Conservation (phyloP, 345 rosid genomes). For the Pelargonium nanum region DNA sequence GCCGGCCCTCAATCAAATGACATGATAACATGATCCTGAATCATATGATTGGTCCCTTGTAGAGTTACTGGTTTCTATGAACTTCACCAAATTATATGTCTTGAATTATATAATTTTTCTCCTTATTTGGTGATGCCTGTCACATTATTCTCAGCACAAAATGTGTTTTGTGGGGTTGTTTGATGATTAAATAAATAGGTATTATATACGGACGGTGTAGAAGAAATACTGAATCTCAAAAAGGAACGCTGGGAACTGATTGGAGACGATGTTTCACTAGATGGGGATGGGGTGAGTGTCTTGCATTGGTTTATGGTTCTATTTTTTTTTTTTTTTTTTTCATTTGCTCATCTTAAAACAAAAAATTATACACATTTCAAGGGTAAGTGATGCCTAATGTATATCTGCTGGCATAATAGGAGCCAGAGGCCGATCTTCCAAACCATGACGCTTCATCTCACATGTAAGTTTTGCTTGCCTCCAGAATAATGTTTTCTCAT, state of each 20-base stretch:
- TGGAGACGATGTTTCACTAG: slow-evolving; percentile 16
- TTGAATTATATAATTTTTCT: not conserved
- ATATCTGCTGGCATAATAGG: slow-evolving; percentile 25
- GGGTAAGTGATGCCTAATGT: not conserved
- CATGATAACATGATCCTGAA: not conserved
- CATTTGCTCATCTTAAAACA: slow-evolving; percentile 4
- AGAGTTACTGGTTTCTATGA: not conserved
- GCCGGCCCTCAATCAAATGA: no score
- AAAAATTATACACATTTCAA: not conserved
- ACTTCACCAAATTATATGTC: no score
- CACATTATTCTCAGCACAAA: slow-evolving; percentile 5
- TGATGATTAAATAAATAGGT: slow-evolving; percentile 29
- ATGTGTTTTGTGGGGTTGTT: slow-evolving; percentile 2
- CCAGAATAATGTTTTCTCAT: no score
- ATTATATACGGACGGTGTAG: slow-evolving; percentile 58
- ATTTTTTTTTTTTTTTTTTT: no score
- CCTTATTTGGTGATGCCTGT: not conserved
- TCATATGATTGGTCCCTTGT: not conserved
- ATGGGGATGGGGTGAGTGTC: slow-evolving; percentile 21
- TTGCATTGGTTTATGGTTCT: slow-evolving; percentile 9
- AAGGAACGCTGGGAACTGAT: slow-evolving; percentile 46
- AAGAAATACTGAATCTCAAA: slow-evolving; percentile 47
- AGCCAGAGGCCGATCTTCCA: slow-evolving; percentile 23
- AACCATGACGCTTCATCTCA: slow-evolving; percentile 27
- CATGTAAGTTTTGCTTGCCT: no score